Base-by-base conservation (phyloP, 768 basidiomycete genomes). In the Clathrus columnatus region DNA sequence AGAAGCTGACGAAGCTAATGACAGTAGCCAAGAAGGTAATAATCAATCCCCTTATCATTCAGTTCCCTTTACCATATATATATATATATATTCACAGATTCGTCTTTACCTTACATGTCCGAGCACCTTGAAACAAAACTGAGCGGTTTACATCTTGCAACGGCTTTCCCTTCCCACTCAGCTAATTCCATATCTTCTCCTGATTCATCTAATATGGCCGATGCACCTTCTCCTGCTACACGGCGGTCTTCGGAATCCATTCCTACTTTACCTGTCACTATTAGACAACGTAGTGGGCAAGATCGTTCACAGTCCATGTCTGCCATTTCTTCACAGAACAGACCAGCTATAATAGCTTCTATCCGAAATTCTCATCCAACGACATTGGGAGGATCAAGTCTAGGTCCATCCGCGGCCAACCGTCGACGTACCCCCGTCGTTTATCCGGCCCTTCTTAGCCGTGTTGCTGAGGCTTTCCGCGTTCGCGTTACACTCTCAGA, bases 401-500 rank as follows among this genome's bases (percentile, higher is more conserved):
- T 41, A 28, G 45, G 16, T 16, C 23, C 71, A 61, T 73, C 67
- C 62, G 66, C 65, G 55, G 70, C 61, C 46, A 57, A 65, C 43
- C 64, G 74, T 23, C 78, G 75, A 43, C 81, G 84, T 63, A 76
- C 82, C 30, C 89, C 90, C 24, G 75, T 86, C 43, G 85, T 97
- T 51, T 96, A 97, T 72, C 94, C 96, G n/a, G 96, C 96, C 1
- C 75, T 98, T 21, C 79, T 98, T 6, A 97, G 94, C 20, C 85
- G 87, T 57, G 93, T 99, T 10, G 93, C 94, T 1, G 89, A 91
- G 59, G 91, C 91, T 3, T 96, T 99, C 73, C 85, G 84, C 49
- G 81, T 87, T 57, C 85, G 91, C 45, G 83, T 98, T 63, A 63
- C 73, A 11, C 72, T 91, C 46, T 65, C 80, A 8, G 94, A 97